These are phyloP conservation scores for Thyridium curvatum DNA, from an alignment of 2,329 filamentous ascomycete genomes.

Conservation along the genomic window DNA sequence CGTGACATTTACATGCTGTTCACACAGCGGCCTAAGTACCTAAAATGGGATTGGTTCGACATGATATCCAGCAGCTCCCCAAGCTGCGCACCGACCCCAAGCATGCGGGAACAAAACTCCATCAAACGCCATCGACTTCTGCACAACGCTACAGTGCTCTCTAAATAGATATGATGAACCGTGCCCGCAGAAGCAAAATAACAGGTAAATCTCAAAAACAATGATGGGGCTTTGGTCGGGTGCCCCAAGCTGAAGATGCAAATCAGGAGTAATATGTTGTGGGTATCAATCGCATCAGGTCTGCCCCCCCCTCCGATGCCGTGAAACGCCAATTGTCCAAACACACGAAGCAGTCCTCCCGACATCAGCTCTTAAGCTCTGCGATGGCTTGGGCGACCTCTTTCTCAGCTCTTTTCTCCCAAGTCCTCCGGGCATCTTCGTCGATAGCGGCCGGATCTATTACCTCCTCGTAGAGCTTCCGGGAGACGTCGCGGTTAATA, in stretches of 20 bases:
- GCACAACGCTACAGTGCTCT: too few relatives aligned
- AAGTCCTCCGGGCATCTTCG: conserved; percentile 58
- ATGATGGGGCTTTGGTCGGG: background rate
- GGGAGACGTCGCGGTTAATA: conserved; percentile 86
- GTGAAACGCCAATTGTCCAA: conserved; percentile 8
- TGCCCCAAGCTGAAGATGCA: conserved; percentile 3
- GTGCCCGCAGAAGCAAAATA: background rate
- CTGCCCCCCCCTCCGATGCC: conserved; percentile 6
- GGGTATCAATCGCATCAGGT: conserved; percentile 18
- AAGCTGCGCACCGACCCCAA: too few relatives aligned
- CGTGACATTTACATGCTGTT: background rate
- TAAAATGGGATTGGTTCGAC: too few relatives aligned
- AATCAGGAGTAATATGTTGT: background rate
- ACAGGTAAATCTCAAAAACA: background rate
- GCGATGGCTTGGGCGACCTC: conserved; percentile 75
- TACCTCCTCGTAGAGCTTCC: conserved; percentile 73
- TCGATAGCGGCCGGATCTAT: conserved; percentile 52
- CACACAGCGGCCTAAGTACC: too few relatives aligned
- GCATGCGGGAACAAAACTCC: too few relatives aligned
- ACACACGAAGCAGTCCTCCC: conserved; percentile 1
- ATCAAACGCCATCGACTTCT: too few relatives aligned
- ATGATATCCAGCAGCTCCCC: too few relatives aligned
- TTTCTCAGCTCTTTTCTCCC: conserved; percentile 69
- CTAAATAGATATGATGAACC: too few relatives aligned
- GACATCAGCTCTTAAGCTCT: conserved; percentile 40